Conservation (phyloP, 805 yeast genomes). For the Lipomyces mesembrius region DNA sequence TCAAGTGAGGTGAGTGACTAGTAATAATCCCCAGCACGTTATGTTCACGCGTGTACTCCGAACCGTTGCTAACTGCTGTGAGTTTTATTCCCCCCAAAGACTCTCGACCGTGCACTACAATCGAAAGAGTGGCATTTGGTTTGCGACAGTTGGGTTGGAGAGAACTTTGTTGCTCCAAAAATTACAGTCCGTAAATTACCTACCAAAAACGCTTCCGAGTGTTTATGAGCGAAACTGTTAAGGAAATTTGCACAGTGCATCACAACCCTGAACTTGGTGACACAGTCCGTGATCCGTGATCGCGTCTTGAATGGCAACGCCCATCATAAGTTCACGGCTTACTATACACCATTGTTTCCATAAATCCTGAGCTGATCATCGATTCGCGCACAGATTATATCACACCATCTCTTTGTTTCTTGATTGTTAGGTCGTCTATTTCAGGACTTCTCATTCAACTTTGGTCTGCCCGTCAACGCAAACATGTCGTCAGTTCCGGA, state of each 20-base stretch:
- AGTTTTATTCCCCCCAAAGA: not conserved
- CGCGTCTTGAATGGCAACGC: no score
- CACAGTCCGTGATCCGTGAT: no score
- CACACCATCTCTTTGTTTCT: not conserved
- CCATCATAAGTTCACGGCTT: no score
- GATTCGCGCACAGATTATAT: not conserved
- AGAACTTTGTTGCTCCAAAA: not conserved
- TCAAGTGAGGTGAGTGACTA: not conserved
- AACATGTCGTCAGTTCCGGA: constrained; percentile 64
- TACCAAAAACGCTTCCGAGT: not conserved
- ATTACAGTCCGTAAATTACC: not conserved
- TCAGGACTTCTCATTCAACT: not conserved
- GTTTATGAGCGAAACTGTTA: not conserved
- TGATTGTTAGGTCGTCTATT: not conserved
- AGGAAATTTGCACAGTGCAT: no score
- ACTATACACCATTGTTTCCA: no score
- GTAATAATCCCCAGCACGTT: not conserved
- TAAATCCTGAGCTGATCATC: not conserved
- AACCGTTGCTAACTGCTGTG: not conserved
- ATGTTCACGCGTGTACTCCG: not conserved
- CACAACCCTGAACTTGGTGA: no score
- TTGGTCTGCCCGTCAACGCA: not conserved
- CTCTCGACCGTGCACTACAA: not conserved
- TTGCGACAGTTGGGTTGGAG: not conserved
- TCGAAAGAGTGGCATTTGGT: not conserved